These are phyloP conservation scores for Tetracladium maxilliforme DNA, from an alignment of 2,329 filamentous ascomycete species.

Conservation along the genomic window DNA sequence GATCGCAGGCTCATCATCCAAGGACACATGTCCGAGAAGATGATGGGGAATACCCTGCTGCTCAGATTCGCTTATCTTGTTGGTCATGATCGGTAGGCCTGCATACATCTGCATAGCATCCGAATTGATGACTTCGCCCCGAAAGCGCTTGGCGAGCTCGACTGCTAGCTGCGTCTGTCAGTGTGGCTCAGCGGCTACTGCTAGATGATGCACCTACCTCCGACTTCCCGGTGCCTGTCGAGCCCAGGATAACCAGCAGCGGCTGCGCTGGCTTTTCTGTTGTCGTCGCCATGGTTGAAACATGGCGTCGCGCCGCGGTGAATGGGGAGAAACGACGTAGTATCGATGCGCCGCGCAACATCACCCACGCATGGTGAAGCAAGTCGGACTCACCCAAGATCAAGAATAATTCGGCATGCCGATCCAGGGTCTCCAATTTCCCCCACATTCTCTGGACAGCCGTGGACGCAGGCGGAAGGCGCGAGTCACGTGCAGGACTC, in stretches of 20 bases:
- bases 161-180: slow-evolving; percentile 42
- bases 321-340: too few relatives aligned
- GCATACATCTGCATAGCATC: slow-evolving; percentile 97
- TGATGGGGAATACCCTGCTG: slow-evolving; percentile 75
- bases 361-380: too few relatives aligned
- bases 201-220: slow-evolving; percentile 36
- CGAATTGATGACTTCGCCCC: slow-evolving; percentile 91
- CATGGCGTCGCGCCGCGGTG: too few relatives aligned
- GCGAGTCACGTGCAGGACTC: too few relatives aligned
- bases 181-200: neutral
- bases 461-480: too few relatives aligned
- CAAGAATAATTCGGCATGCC: too few relatives aligned
- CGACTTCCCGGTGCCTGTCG: slow-evolving; percentile 88
- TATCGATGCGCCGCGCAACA: too few relatives aligned
- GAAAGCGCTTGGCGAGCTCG: slow-evolving; percentile 66
- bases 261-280: too few relatives aligned
- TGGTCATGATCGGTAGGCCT: slow-evolving; percentile 86
- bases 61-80: slow-evolving; percentile 69
- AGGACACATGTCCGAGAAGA: slow-evolving; percentile 62
- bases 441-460: too few relatives aligned
- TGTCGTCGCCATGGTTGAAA: too few relatives aligned
- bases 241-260: slow-evolving; percentile 70
- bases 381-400: too few relatives aligned
- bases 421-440: too few relatives aligned
- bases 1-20: slow-evolving; percentile 70